Evolutionary conservation across 2,329 filamentous ascomycete genomes (phyloP).

Genomic region (Lachnellula occidentalis): DNA sequence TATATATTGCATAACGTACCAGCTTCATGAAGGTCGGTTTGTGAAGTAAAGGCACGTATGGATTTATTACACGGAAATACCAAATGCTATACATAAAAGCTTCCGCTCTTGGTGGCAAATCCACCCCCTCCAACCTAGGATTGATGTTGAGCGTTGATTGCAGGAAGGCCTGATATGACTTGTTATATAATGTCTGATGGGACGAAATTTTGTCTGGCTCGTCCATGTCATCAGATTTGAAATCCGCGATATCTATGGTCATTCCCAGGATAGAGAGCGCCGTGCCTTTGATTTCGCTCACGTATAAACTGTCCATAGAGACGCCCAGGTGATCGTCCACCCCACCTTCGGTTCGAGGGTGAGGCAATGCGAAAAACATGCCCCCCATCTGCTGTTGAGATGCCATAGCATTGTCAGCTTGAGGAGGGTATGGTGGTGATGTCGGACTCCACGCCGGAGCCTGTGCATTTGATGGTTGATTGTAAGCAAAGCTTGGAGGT

Average conservation of each 20-base stretch:
- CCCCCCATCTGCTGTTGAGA: slow-evolving; percentile 21
- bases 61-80: slow-evolving; percentile 68
- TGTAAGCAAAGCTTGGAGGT: slow-evolving; percentile 15
- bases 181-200: slow-evolving; percentile 53
- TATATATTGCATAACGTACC: slow-evolving; percentile 39
- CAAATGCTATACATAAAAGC: slow-evolving; percentile 66
- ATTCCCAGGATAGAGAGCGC: slow-evolving; percentile 73
- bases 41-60: slow-evolving; percentile 72
- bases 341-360: slow-evolving; percentile 32
- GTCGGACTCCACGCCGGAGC: slow-evolving; percentile 16
- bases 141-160: slow-evolving; percentile 59
- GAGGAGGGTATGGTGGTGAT: slow-evolving; percentile 8
- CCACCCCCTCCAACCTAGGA: slow-evolving; percentile 47
- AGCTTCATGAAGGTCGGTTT: slow-evolving; percentile 66
- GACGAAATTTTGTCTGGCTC: slow-evolving; percentile 45
- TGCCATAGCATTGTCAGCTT: neutral
- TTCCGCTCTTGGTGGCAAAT: slow-evolving; percentile 58
- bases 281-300: slow-evolving; percentile 71
- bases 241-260: slow-evolving; percentile 72
- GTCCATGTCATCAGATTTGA: slow-evolving; percentile 60
- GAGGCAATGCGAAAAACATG: slow-evolving; percentile 20
- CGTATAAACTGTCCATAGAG: slow-evolving; percentile 50
- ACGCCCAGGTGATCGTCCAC: slow-evolving; percentile 64
- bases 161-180: slow-evolving; percentile 66
- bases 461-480: slow-evolving; percentile 5